Evolutionary conservation across 805 yeast genomes (phyloP).

Genomic region (Saccharomyces mikatae): DNA sequence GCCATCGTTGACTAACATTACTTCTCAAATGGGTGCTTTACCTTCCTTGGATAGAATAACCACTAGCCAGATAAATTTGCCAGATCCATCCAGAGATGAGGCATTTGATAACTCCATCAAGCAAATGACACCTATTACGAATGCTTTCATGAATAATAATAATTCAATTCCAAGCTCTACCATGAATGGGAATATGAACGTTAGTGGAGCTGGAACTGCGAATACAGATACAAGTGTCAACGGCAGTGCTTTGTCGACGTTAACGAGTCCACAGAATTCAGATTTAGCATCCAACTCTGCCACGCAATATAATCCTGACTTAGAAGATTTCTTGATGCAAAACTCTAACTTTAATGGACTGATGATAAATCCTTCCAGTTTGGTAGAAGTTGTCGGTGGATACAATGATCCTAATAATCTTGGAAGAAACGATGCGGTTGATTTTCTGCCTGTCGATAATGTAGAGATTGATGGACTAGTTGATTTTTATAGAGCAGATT

Average conservation of each 20-base stretch:
- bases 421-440: constrained; percentile 15
- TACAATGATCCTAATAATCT: constrained; percentile 11
- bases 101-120: background rate
- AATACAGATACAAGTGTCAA: constrained; percentile 1
- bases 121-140: background rate
- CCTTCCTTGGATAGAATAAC: constrained; percentile 13
- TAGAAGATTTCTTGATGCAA: constrained; percentile 30
- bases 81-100: background rate
- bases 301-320: constrained; percentile 24
- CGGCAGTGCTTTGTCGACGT: background rate
- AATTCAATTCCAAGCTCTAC: background rate
- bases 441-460: constrained; percentile 23
- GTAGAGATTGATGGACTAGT: constrained; percentile 25
- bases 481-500: constrained; percentile 18
- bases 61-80: background rate
- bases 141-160: background rate
- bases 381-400: constrained; percentile 27
- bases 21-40: constrained; percentile 5
- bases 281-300: constrained; percentile 14
- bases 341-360: constrained; percentile 27
- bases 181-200: background rate
- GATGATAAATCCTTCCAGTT: constrained; percentile 25
- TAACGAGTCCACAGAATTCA: background rate
- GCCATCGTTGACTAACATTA: constrained; percentile 3
- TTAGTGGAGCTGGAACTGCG: background rate